Percentiles rank a stretch among this genome's conserved stretches.
phyloP scores from a whole-genome alignment of 2,329 filamentous ascomycete genomes.

The Fusarium coffeatum region DNA sequence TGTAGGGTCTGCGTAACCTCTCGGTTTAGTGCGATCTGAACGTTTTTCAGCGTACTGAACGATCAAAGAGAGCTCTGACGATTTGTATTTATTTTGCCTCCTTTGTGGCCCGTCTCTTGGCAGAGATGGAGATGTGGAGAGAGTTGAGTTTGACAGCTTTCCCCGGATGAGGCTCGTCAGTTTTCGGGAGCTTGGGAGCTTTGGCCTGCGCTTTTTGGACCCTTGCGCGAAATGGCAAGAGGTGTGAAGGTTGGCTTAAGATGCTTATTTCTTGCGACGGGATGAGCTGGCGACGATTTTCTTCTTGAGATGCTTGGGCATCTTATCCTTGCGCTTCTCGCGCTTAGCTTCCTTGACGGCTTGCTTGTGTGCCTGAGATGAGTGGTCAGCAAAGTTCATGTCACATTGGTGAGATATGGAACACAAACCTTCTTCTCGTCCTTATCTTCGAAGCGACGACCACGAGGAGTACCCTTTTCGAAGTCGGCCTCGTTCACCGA shows the following conservation, averaged over 20 bases:
- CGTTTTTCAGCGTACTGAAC: slow-evolving; percentile 53
- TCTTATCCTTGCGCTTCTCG: slow-evolving; percentile 93
- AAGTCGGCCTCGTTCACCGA: slow-evolving; percentile 66
- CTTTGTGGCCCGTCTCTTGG: neutral
- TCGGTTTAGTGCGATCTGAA: slow-evolving; percentile 53
- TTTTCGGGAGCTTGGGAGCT: neutral
- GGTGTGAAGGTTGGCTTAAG: neutral
- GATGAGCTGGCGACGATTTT: slow-evolving; percentile 75
- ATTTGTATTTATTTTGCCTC: slow-evolving; percentile 33
- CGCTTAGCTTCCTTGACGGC: slow-evolving; percentile 95
- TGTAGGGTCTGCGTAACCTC: slow-evolving; percentile 34
- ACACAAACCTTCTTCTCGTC: slow-evolving; percentile 78
- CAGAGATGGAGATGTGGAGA: neutral
- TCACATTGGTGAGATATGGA: neutral
- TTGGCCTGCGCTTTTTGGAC: neutral
- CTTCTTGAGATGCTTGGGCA: slow-evolving; percentile 97
- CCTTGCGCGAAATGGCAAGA: neutral
- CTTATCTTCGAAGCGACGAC: slow-evolving; percentile 90
- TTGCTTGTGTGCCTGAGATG: slow-evolving; percentile 75
- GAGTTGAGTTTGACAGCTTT: neutral
- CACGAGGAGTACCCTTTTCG: slow-evolving; percentile 76
- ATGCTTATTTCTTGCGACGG: slow-evolving; percentile 69
- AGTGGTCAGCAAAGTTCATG: slow-evolving; percentile 39
- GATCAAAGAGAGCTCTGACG: slow-evolving; percentile 67
- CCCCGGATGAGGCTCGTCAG: slow-evolving; percentile 2